Evolutionary conservation across 345 rosid genomes (phyloP), one percentile per base, ranked within the genome.

Genomic region (Sonneratia alba): DNA sequence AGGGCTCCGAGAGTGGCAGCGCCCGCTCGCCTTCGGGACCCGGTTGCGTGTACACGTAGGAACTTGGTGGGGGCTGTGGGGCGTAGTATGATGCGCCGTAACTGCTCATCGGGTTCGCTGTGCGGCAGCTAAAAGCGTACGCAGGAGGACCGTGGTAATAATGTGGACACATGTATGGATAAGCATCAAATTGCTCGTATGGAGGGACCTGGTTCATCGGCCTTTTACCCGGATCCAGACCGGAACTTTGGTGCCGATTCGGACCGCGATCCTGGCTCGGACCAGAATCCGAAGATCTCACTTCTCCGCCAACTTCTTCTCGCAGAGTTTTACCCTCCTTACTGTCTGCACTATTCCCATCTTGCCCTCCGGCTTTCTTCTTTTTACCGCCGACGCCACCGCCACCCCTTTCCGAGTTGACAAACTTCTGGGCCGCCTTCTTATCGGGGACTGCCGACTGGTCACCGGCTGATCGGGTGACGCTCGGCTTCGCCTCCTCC

Each of bases 121-220:
- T 83, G 76, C 73, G 86, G 76, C 89, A 79, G 73, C 83, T 85
- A 67, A 80, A 78, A 32, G 87, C 90, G 71, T 81, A 82, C 38
- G 74, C 80, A 1, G 86, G 78, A 7, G 84, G 81, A 65, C 77
- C 75, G 59, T 55, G 3, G 72, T 84, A 65, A 42, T 80, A 77
- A 21, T 55, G 6, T 16, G 59, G 71, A 65, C 24, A 34, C 68
- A 76, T 74, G 3, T 79, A 77, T 72, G 56, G 32, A 6, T 74
- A 79, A 2, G 59, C 59, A 16, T 18, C 59, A 16, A 55, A 55
- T 2, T 16, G 59, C 59, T 81, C 85, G 74, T 67, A 74, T 75
- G 87, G 85, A 66, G 78, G 79, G 72, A 78, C 73, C 48, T 73
- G 77, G 83, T 22, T 85, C 65, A 22, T 3, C 34, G 72, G 83